Evolutionary conservation across 257 asterid species (phyloP), one percentile per base, ranked within the genome.

Genomic region (Gynochthodes officinalis): DNA sequence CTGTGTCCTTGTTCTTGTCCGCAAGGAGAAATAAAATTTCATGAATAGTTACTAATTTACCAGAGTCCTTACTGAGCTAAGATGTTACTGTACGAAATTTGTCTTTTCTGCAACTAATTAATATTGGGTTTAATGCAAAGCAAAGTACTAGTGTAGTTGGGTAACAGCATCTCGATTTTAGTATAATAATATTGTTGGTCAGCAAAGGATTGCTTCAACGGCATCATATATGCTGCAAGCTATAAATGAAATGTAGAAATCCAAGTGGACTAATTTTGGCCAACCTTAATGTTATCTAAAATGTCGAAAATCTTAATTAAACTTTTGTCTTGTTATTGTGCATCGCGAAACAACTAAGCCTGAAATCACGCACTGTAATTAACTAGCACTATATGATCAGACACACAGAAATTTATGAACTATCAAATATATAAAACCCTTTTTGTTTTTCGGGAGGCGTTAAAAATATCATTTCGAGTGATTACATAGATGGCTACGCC

Each of bases 181-280:
- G 63, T 40, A 64, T 3, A 37, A 19, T 39, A 63, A 30, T 9
- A 25, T 44, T 27, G 74, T 23, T 58, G 16, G 7, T 18, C 10
- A 27, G 32, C 54, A 13, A 49, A 64, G 62, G 21, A 46, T 79
- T 65, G 72, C 73, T 70, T 74, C 82, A 68, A 44, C 60, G 75
- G 73, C 61, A 40, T 4, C 65, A 2, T 37, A 27, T 48, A 48
- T 48, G 5, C 50, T 43, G 15, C 49, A 14, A 27, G 23, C 72
- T 37, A 53, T 63, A 23, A 63, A 73, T 73, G 78, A 54, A 54
- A 49, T 78, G 62, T 64, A 5, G 62, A 69, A 73, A 61, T 67
- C 66, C 76, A 63, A 55, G 55, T 55, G 44, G 30, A 33, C 32
- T 21, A 23, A 43, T 40, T 32, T 60, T 72, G 76, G 63, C 71